A percentile compares a stretch with the other conserved stretches of the same genome.
Evolutionary conservation across 2,329 filamentous ascomycete genomes (phyloP).

Genomic region (Epichloe coenophiala): DNA sequence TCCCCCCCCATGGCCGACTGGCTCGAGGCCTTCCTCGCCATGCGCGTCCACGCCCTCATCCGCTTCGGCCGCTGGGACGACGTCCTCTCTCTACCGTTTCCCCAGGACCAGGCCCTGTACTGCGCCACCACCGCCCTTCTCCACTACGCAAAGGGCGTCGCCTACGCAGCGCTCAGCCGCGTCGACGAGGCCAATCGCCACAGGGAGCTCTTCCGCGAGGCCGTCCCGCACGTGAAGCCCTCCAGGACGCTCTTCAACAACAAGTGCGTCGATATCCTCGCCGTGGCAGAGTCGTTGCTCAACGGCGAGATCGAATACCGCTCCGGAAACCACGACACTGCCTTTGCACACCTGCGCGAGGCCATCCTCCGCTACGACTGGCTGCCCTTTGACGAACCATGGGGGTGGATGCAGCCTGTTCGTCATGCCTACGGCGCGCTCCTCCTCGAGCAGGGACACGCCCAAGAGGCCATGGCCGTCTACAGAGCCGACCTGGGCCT

Average conservation of each 20-base stretch:
- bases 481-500: conserved; percentile 51
- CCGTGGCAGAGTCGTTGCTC: conserved; percentile 52
- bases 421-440: conserved; percentile 59
- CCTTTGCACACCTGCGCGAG: conserved; percentile 44
- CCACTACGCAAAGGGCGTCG: conserved; percentile 56
- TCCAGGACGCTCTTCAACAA: conserved; percentile 40
- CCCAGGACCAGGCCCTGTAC: conserved; percentile 46
- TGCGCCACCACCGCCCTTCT: conserved; percentile 55
- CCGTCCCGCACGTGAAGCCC: conserved; percentile 37
- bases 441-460: conserved; percentile 50
- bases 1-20: conserved; percentile 68
- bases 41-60: conserved; percentile 55
- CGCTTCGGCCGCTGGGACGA: conserved; percentile 63
- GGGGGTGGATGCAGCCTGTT: conserved; percentile 68
- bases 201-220: conserved; percentile 34
- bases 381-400: conserved; percentile 60
- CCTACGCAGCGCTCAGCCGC: conserved; percentile 43
- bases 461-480: conserved; percentile 39
- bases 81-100: conserved; percentile 41
- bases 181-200: conserved; percentile 41
- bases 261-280: conserved; percentile 41
- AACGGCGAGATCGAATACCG: conserved; percentile 64
- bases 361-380: conserved; percentile 47
- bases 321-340: conserved; percentile 38
- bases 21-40: conserved; percentile 57